A percentile compares a stretch with the other conserved stretches of the same genome.
Conservation (phyloP, 2,329 filamentous ascomycete species). For the Fusarium mangiferae region DNA sequence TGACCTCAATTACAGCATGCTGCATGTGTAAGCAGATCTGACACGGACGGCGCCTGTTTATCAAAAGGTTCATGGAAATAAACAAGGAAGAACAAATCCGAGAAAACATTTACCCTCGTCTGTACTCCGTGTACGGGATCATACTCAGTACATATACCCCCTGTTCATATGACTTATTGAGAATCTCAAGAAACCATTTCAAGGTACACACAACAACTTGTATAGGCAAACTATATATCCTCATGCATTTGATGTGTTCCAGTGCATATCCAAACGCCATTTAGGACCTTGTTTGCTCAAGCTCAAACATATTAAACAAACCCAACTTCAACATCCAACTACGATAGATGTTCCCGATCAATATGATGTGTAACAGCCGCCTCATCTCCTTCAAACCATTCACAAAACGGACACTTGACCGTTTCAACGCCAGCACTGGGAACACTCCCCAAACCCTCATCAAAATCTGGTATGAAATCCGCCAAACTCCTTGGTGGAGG, state of each 20-base stretch:
- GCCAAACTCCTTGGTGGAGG: constrained; percentile 55
- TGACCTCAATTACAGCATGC: neutral
- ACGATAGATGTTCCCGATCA: constrained; percentile 50
- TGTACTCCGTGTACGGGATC: neutral
- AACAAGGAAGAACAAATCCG: neutral
- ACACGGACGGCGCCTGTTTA: neutral
- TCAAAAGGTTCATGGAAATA: neutral
- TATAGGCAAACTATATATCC: neutral
- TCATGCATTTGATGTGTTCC: neutral
- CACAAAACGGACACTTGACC: constrained; percentile 72
- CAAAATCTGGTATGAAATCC: constrained; percentile 59
- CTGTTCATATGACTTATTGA: neutral
- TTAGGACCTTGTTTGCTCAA: neutral
- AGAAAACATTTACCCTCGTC: neutral
- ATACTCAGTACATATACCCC: neutral
- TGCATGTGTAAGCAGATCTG: neutral
- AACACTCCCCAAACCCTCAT: constrained; percentile 35
- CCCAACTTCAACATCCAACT: neutral
- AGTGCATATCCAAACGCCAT: neutral
- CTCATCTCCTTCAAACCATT: constrained; percentile 74
- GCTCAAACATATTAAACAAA: neutral
- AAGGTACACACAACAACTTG: neutral
- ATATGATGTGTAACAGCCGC: constrained; percentile 75
- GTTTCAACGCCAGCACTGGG: constrained; percentile 2
- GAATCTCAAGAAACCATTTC: neutral